phyloP scores from a whole-genome alignment of 768 basidiomycete genomes.

The Termitomyces sp. region DNA sequence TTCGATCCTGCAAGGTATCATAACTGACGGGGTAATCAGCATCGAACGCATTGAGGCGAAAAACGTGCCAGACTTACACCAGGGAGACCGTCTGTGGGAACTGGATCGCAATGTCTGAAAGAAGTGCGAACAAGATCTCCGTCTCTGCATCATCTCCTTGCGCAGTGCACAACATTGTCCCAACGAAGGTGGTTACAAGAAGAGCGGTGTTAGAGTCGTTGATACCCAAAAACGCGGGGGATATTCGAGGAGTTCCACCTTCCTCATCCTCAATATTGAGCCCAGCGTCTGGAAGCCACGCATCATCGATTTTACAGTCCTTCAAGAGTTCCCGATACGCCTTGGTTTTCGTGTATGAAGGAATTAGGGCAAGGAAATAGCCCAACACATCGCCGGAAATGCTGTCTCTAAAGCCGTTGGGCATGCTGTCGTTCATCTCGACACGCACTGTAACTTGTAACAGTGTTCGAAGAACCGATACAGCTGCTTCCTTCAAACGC shows the following conservation, averaged over 20 bases:
- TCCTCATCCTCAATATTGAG: slow-evolving; percentile 33
- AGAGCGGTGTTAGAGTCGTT: slow-evolving; percentile 61
- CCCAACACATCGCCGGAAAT: slow-evolving; percentile 59
- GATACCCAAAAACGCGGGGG: slow-evolving; percentile 54
- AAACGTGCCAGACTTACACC: slow-evolving; percentile 46
- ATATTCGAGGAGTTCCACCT: slow-evolving; percentile 44
- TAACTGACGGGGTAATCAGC: slow-evolving; percentile 40
- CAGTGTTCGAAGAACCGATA: slow-evolving; percentile 55
- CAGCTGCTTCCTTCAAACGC: slow-evolving; percentile 54
- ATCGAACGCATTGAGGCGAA: slow-evolving; percentile 1
- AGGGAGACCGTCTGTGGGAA: slow-evolving; percentile 72
- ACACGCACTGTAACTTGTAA: slow-evolving; percentile 54
- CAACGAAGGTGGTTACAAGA: slow-evolving; percentile 67
- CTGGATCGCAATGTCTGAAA: slow-evolving; percentile 61
- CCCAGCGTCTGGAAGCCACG: slow-evolving; percentile 34
- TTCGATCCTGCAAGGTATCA: slow-evolving; percentile 68
- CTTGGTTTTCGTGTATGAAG: slow-evolving; percentile 52
- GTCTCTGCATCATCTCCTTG: slow-evolving; percentile 80
- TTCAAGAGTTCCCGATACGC: slow-evolving; percentile 56
- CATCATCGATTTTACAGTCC: slow-evolving; percentile 53
- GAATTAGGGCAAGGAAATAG: slow-evolving; percentile 75
- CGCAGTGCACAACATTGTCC: slow-evolving; percentile 67
- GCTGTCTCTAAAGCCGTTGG: slow-evolving; percentile 36
- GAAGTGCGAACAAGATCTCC: slow-evolving; percentile 69
- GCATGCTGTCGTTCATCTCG: slow-evolving; percentile 20